These are phyloP conservation scores for Aspergillus asperescens DNA, from an alignment of 495 filamentous ascomycete genomes.

Conservation along the genomic window DNA sequence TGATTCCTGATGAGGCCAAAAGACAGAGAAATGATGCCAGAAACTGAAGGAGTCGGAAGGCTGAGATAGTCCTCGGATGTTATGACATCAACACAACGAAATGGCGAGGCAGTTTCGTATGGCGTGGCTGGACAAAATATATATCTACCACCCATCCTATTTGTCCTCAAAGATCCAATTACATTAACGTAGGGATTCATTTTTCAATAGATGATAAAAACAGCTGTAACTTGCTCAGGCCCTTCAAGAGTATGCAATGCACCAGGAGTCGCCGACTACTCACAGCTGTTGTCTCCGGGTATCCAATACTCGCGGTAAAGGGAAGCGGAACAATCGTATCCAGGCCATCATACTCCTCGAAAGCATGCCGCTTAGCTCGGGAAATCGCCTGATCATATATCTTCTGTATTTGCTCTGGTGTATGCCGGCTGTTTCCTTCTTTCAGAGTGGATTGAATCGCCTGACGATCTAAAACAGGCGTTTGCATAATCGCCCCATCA, in stretches of 20 bases:
- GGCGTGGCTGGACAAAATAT: no score
- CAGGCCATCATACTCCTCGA: neutral
- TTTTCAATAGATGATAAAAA: no score
- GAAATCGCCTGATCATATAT: conserved; percentile 17
- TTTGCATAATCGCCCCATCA: conserved; percentile 74
- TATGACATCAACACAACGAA: no score
- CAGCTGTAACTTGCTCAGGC: conserved; percentile 37
- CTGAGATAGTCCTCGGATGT: no score
- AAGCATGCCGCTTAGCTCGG: neutral
- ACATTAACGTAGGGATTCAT: no score
- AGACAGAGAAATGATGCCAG: no score
- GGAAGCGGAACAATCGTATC: conserved; percentile 6
- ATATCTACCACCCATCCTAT: no score
- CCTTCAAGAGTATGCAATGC: conserved; percentile 46
- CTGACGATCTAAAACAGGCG: conserved; percentile 68
- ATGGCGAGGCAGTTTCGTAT: no score
- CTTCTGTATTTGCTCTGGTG: conserved; percentile 18
- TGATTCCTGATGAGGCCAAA: no score
- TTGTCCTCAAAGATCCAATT: no score
- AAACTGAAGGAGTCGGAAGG: no score
- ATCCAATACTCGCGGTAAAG: neutral
- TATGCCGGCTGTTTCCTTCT: conserved; percentile 20
- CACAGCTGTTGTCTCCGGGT: neutral
- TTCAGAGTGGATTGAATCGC: conserved; percentile 39
- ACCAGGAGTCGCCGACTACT: conserved; percentile 21